Base-by-base conservation (phyloP, 2,329 filamentous ascomycete species). In the Pyrenophora graminea region DNA sequence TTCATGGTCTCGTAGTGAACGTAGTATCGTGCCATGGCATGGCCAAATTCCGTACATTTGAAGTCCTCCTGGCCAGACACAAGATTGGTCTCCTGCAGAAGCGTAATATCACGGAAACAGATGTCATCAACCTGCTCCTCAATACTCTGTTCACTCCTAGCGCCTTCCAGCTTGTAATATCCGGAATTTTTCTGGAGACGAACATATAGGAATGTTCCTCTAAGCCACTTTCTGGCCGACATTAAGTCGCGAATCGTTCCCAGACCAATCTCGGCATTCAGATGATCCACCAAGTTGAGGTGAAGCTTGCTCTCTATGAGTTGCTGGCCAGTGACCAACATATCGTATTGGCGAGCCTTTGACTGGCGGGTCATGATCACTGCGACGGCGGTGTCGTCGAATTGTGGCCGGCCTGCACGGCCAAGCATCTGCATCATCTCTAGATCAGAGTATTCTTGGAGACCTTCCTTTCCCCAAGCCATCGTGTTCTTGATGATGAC, bases 381-480 rank as follows among this genome's bases (percentile, higher is more conserved):
- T 9, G 89, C 91, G 33, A 85, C 81, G 3, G 89, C 90, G 51
- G 77, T 89, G 42, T 84, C 80, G 61, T 93, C 91, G 56, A 92
- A 95, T 64, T 95, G 91, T 5, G 91, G 90, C 17, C 90, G 80
- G 1, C 91, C 90, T 43, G 90, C 90, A 56, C 90, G 85, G 6
- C 90, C 90, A 41, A 95, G 82, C 90, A 96, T 95, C 63, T 96
- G 90, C 87, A 93, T 93, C 55, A 93, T 82, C 60, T 95, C 90
- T 4, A 95, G 77, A 66, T 94, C 90, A 0, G 89, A 85, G 59
- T 91, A 91, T 67, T 94, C 89, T 48, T 85, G 82, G 32, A 83
- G 63, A 6, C 74, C 79, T 6, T 80, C 73, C 27, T 74, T 78
- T 49, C 85, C 81, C 49, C 84, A 82, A 0, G 80, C 78, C 3